Evolutionary conservation across 176 grass and related monocot species (phyloP).

Genomic region (Alopecurus myosuroides): DNA sequence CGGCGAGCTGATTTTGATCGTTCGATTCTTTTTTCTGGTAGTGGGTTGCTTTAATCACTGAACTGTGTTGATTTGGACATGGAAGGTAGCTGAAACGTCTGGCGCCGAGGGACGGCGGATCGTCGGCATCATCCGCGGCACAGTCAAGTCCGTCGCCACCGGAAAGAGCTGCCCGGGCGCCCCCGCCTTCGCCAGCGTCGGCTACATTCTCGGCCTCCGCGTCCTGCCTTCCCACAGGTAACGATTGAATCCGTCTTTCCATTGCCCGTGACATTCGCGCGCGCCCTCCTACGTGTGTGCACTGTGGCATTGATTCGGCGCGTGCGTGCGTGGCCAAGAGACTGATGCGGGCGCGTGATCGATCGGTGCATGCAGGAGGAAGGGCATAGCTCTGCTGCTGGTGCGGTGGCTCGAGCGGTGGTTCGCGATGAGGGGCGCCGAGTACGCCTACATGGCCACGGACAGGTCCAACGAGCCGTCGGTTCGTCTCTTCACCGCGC

Average conservation of each 20-base stretch:
- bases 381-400: conserved; percentile 54
- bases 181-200: conserved; percentile 38
- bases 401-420: conserved; percentile 57
- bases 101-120: conserved; percentile 36
- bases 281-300: neutral
- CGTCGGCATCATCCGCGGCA: conserved; percentile 77
- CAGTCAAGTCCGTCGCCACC: conserved; percentile 73
- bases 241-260: neutral
- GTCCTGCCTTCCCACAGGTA: conserved; percentile 57
- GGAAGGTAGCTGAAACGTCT: conserved; percentile 74
- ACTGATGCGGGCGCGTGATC: neutral
- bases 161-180: conserved; percentile 24
- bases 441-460: conserved; percentile 96
- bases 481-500: conserved; percentile 60
- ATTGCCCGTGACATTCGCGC: neutral
- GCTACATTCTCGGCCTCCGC: conserved; percentile 79
- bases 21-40: neutral
- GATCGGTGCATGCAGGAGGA: conserved; percentile 47
- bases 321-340: neutral
- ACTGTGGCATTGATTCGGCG: neutral
- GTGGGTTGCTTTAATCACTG: conserved; percentile 1
- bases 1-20: neutral
- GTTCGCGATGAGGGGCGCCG: conserved; percentile 49
- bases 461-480: conserved; percentile 78
- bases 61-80: conserved; percentile 15